phyloP scores from a whole-genome alignment of 2,329 filamentous ascomycete species.

The Fusarium luffae region DNA sequence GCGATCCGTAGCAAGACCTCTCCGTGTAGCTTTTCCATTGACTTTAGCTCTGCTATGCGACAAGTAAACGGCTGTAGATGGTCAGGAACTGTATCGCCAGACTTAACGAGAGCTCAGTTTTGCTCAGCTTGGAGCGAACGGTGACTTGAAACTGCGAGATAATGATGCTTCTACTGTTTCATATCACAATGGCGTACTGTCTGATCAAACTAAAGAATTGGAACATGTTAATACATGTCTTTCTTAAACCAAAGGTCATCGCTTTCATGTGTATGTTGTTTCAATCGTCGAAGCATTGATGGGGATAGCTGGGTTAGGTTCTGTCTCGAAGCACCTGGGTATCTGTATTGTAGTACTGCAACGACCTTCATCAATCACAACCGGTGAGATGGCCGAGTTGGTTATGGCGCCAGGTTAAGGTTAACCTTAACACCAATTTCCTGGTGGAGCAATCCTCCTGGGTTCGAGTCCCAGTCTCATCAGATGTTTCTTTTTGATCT shows the following conservation, averaged over 20 bases:
- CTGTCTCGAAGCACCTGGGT: rapidly evolving
- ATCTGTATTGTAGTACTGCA: rapidly evolving
- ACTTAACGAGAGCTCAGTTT: not conserved
- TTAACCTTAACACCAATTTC: conserved; percentile 46
- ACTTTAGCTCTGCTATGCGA: not conserved
- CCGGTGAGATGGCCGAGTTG: conserved; percentile 52
- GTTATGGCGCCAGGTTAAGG: conserved; percentile 53
- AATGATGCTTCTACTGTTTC: not conserved
- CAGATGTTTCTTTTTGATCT: conserved; percentile 15
- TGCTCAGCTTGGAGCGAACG: not conserved
- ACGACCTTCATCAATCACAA: conserved; percentile 6
- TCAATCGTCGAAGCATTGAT: not conserved
- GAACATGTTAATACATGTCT: not conserved
- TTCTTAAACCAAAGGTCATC: not conserved
- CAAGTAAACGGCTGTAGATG: not conserved
- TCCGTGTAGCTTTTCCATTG: not conserved
- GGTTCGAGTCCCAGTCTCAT: conserved; percentile 53
- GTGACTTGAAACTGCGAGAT: not conserved
- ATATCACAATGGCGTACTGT: not conserved
- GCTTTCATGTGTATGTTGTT: not conserved
- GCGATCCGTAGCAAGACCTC: too few relatives aligned
- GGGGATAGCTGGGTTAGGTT: too few relatives aligned
- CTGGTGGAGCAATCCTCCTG: conserved; percentile 52
- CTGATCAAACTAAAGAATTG: rapidly evolving
- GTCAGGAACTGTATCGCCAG: not conserved